Evolutionary conservation across 306 rosid species (phyloP).

Genomic region (Cucurbita maxima): DNA sequence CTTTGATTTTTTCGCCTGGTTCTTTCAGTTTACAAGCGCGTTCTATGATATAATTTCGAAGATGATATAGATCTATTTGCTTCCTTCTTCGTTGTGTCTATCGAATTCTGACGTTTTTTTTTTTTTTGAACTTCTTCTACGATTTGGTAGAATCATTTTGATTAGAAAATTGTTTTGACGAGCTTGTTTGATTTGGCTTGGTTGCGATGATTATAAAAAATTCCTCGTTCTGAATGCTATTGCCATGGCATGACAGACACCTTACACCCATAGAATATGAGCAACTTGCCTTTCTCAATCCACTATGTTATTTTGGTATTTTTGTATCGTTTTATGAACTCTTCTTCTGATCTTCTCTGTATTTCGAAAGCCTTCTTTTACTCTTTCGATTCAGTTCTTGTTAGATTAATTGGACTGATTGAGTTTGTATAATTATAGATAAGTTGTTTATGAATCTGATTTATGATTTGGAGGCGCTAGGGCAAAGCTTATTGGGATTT

Average conservation of each 20-base stretch:
- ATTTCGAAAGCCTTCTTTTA: neutral
- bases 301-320: neutral
- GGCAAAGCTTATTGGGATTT: neutral
- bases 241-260: constrained; percentile 92
- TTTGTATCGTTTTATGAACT: neutral
- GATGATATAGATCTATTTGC: neutral
- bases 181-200: neutral
- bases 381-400: neutral
- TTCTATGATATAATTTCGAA: neutral
- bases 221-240: constrained; percentile 96
- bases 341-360: neutral
- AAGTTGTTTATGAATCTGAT: neutral
- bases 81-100: neutral
- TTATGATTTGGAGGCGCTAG: neutral
- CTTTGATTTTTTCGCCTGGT: neutral
- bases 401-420: neutral
- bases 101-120: neutral
- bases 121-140: neutral
- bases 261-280: constrained; percentile 99
- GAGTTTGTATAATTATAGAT: neutral
- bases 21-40: neutral
- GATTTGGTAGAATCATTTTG: neutral
- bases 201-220: constrained; percentile 84
- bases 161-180: neutral
- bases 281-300: constrained; percentile 17